These are phyloP conservation scores for Serendipita vermifera DNA, from an alignment of 768 basidiomycete genomes.

Conservation along the genomic window DNA sequence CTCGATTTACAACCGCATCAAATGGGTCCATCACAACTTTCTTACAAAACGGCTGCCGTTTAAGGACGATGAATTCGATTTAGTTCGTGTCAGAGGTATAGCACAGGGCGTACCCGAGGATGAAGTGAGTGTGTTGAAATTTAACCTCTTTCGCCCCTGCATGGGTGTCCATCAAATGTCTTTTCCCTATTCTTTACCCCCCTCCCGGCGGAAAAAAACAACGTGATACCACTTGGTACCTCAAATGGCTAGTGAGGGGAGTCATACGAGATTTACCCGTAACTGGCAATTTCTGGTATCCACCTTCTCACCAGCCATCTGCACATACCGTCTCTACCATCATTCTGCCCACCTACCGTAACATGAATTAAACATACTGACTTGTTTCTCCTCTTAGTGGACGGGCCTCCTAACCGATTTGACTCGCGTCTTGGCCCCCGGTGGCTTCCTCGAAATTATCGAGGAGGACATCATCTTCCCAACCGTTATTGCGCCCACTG, in stretches of 20 bases:
- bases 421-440: neutral
- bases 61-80: neutral
- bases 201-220: no score
- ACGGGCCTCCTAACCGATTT: neutral
- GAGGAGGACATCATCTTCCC: conserved; percentile 6
- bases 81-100: neutral
- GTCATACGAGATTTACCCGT: no score
- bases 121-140: neutral
- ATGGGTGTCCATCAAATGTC: no score
- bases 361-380: no score
- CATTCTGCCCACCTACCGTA: no score
- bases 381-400: neutral
- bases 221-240: no score
- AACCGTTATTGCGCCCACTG: neutral
- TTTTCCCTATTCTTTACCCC: no score
- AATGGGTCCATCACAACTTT: conserved; percentile 3
- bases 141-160: neutral
- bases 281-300: no score
- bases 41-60: neutral
- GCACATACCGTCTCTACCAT: no score
- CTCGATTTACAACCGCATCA: neutral
- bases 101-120: conserved; percentile 1
- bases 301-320: no score
- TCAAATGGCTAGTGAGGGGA: no score
- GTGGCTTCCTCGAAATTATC: neutral